Base-by-base conservation (phyloP, 768 basidiomycete genomes). In the Leccinum aurantiacum region DNA sequence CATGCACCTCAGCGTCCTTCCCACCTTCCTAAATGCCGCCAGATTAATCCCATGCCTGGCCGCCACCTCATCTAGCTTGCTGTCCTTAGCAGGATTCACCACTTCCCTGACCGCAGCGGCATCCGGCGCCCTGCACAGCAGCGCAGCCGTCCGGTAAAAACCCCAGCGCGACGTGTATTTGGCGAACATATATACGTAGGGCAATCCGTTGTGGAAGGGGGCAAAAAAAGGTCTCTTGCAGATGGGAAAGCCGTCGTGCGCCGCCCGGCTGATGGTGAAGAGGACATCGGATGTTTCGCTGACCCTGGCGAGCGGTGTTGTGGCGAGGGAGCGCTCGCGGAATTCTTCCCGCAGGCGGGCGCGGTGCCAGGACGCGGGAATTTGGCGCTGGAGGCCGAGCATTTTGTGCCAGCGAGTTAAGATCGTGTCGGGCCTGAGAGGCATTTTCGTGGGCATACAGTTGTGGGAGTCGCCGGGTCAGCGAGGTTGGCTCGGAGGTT, bases 11-110 rank as follows among this genome's bases (percentile, higher is more conserved):
- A 60, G 41, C 56, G 27, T 60, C 60, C 60, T 48, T 58, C 54
- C 60, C 51, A 58, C 56, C 25, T 33, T 57, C 60, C 60, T 60
- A 58, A 60, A 53, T 60, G 35, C 51, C 5, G 10, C 60, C 50
- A 8, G 56, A 60, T 58, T 15, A n/a, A 60, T 58, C 33, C 60
- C 56, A 58, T 60, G 60, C 60, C 60, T 60, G 51, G 24, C 56
- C 50, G 60, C 60, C 56, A 60, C 60, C 50, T 60, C 60, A 60
- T 60, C 56, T 58, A 60, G 56, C 56, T 60, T 60, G 50, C 59
- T 1, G 50, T 60, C 59, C 59, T 49, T 60, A 13, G 59, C 59
- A 57, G 59, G 59, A 60, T 60, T 60, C 55, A 60, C 59, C 55
- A 60, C 59, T 44, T 60, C 59, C 59, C 50, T 57, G 60, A 60